Percentiles rank a stretch among this genome's conserved stretches.
These are phyloP conservation scores for Penicillium frequentans DNA, from an alignment of 2,329 filamentous ascomycete genomes.

Conservation along the genomic window DNA sequence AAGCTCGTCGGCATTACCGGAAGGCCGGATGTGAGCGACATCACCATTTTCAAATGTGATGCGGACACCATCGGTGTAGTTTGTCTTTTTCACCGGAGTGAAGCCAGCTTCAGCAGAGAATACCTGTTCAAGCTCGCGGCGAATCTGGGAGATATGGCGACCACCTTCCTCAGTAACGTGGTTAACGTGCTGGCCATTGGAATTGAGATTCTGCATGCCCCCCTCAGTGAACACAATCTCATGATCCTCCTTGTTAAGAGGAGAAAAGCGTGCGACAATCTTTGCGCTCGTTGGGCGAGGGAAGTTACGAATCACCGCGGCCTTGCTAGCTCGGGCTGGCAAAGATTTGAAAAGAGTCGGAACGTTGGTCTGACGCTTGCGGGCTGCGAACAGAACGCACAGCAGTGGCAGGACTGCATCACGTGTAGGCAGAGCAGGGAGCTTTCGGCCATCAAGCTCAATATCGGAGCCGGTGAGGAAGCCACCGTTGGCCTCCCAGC, in stretches of 20 bases:
- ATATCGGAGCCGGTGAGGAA: conserved; percentile 35
- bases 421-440: conserved; percentile 32
- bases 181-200: background rate
- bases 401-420: conserved; percentile 34
- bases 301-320: conserved; percentile 33
- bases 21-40: conserved; percentile 35
- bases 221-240: background rate
- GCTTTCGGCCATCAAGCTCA: conserved; percentile 25
- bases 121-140: conserved; percentile 25
- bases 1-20: conserved; percentile 35
- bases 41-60: conserved; percentile 32
- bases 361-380: conserved; percentile 23
- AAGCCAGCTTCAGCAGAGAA: conserved; percentile 31
- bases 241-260: background rate
- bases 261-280: conserved; percentile 31
- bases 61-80: conserved; percentile 35
- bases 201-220: background rate
- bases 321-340: conserved; percentile 31
- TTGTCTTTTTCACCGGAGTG: conserved; percentile 21
- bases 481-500: conserved; percentile 37
- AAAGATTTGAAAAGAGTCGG: conserved; percentile 30
- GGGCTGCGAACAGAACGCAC: conserved; percentile 29
- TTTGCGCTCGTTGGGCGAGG: conserved; percentile 31
- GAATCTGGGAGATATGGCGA: conserved; percentile 20
- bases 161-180: background rate